Percentiles rank a stretch among this genome's conserved stretches.
Evolutionary conservation across 139 green algal species (phyloP).

Genomic region (Coccomyxa sp.): DNA sequence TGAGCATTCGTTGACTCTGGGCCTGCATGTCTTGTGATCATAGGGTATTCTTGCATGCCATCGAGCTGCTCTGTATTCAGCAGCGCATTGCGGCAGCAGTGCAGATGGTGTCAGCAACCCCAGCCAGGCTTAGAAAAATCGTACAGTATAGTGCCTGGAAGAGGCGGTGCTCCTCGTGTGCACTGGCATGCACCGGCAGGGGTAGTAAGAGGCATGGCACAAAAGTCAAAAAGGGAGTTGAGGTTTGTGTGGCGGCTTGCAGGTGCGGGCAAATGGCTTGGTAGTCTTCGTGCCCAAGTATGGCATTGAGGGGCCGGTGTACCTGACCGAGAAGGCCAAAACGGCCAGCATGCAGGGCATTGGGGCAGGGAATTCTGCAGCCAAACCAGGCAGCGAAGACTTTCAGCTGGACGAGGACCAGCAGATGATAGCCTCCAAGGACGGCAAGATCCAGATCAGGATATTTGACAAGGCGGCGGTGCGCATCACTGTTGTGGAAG

Average conservation of each 20-base stretch:
- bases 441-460: not conserved
- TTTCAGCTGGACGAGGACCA: slow-evolving; percentile 66
- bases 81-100: too few species aligned
- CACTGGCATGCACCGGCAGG: too few species aligned
- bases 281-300: slow-evolving; percentile 97
- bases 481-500: slow-evolving; percentile 64
- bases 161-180: too few species aligned
- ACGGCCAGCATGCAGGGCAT: slow-evolving; percentile 17
- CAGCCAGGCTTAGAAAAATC: too few species aligned
- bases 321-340: slow-evolving; percentile 19
- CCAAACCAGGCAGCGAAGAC: not conserved
- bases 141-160: too few species aligned
- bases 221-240: not conserved
- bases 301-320: slow-evolving; percentile 93
- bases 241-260: slow-evolving; percentile 12
- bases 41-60: too few species aligned
- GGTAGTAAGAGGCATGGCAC: too few species aligned
- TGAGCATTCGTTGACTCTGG: not conserved
- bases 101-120: too few species aligned
- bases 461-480: slow-evolving; percentile 75
- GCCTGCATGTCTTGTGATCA: too few species aligned
- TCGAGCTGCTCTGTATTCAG: too few species aligned
- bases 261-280: slow-evolving; percentile 84
- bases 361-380: not conserved
- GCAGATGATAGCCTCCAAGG: slow-evolving; percentile 32